Percentiles rank a stretch among this genome's conserved stretches.
Conservation (phyloP, 305 asterid species). For the Solanum hybrid region DNA sequence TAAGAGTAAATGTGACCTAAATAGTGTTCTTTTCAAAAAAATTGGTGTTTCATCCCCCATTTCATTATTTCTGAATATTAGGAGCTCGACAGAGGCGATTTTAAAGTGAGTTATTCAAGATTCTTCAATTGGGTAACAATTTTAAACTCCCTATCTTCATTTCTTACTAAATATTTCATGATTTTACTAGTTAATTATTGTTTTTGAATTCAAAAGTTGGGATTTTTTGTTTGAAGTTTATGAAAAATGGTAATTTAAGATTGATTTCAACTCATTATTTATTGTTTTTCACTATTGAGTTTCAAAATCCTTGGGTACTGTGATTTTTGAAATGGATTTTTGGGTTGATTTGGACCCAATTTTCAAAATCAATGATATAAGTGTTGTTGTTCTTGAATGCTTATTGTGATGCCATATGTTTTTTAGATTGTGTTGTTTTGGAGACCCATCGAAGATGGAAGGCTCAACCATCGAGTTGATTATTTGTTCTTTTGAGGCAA, state of each 20-base stretch:
- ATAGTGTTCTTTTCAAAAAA: background rate
- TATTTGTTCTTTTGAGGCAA: background rate
- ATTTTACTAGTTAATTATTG: background rate
- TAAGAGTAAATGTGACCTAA: background rate
- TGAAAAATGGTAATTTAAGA: no score
- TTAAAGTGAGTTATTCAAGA: background rate
- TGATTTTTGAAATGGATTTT: no score
- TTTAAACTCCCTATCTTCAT: background rate
- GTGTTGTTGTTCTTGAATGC: background rate
- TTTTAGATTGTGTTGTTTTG: no score
- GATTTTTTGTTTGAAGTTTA: background rate
- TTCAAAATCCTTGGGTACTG: background rate
- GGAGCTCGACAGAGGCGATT: background rate
- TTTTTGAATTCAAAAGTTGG: background rate
- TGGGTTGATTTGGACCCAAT: background rate
- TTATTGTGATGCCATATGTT: no score
- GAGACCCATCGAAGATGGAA: background rate
- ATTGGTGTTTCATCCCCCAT: background rate
- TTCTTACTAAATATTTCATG: background rate
- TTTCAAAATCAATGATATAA: no score
- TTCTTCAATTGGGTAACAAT: background rate
- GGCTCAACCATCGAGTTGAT: background rate
- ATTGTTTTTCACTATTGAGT: background rate
- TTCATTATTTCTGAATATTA: background rate
- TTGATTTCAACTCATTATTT: no score